phyloP scores from a whole-genome alignment of 352 stramenopile species.

The Elongisporangium anandrum region DNA sequence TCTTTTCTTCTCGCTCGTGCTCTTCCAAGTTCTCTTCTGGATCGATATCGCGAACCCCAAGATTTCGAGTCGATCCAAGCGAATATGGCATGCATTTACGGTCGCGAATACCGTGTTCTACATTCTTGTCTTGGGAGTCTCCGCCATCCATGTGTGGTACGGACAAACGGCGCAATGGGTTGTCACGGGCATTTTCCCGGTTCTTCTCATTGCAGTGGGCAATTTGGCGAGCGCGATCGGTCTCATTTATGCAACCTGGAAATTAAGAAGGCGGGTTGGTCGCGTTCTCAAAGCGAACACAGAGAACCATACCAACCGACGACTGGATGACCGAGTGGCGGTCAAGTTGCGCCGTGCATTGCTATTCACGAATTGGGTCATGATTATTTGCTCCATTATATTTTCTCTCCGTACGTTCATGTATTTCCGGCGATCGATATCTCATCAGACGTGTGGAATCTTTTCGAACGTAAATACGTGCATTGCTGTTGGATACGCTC shows the following conservation, averaged over 20 bases:
- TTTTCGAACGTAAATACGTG: slow-evolving; percentile 60
- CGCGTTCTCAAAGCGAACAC: slow-evolving; percentile 53
- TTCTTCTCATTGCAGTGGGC: slow-evolving; percentile 62
- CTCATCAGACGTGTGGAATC: slow-evolving; percentile 60
- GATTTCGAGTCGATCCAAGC: slow-evolving; percentile 58
- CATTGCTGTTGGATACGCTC: slow-evolving; percentile 63
- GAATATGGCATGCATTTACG: slow-evolving; percentile 74
- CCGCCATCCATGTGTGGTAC: slow-evolving; percentile 44
- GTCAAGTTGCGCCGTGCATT: slow-evolving; percentile 73
- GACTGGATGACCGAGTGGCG: slow-evolving; percentile 56
- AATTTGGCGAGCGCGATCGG: slow-evolving; percentile 65
- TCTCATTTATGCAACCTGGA: slow-evolving; percentile 75
- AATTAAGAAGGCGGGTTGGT: slow-evolving; percentile 62
- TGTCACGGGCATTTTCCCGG: slow-evolving; percentile 43
- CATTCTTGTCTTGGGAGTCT: slow-evolving; percentile 52
- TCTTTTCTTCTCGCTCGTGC: slow-evolving; percentile 82
- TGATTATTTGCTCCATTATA: slow-evolving; percentile 54
- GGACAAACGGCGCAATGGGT: neutral
- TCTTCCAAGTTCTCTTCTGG: slow-evolving; percentile 86
- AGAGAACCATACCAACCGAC: slow-evolving; percentile 25
- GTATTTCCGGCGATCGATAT: slow-evolving; percentile 79
- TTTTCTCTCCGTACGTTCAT: slow-evolving; percentile 75
- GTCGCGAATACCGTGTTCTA: slow-evolving; percentile 76
- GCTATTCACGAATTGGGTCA: slow-evolving; percentile 67
- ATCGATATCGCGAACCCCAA: slow-evolving; percentile 85